Base-by-base conservation (phyloP, 176 grass and related monocot species). In the Microstegium vimineum region DNA sequence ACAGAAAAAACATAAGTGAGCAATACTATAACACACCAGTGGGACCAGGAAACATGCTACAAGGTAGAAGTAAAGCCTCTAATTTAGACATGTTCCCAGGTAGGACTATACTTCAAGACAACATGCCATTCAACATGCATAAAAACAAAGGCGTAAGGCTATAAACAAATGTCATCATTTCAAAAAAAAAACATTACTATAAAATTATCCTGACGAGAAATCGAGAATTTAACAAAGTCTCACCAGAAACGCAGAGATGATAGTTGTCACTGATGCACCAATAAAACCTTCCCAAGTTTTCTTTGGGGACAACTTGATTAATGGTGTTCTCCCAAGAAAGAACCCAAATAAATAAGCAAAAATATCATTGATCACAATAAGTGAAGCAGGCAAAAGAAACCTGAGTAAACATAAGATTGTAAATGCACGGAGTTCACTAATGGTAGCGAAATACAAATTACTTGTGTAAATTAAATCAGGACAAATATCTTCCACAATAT, bases 221-320 rank as follows among this genome's bases (percentile, higher is more conserved):
- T 57, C 8, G 2, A 1, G 52, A 23, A 68, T 25, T 67, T 18
- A 66, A 81, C 15, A 57, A 66, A 76, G 57, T 85, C 81, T 95
- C 66, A 99, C 97, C 91, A 96, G 69, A 83, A 99, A 99, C 30
- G 97, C 97, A 83, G 91, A 94, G 40, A 99, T 76, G 77, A 99
- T 90, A 77, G 93, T 96, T 77, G 97, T 96, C 74, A 99, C 87
- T 34, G 93, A 99, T 49, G 97, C 97, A 63, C 97, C 97, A 85
- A 99, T 96, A 90, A 99, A 99, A 90, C 97, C 97, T 80, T 99
- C 97, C 97, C 97, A 99, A 45, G 97, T 96, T 84, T 99, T 99
- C 83, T 99, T 99, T 70, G 97, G 97, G 32, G 97, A 99, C 51
- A 99, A 86, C 87, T 99, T 99, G 82, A 99, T 99, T 84, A 99